A percentile compares a stretch with the other conserved stretches of the same genome.
These are phyloP conservation scores for Biscutella auriculata DNA, from an alignment of 441 rosid species.

Conservation along the genomic window DNA sequence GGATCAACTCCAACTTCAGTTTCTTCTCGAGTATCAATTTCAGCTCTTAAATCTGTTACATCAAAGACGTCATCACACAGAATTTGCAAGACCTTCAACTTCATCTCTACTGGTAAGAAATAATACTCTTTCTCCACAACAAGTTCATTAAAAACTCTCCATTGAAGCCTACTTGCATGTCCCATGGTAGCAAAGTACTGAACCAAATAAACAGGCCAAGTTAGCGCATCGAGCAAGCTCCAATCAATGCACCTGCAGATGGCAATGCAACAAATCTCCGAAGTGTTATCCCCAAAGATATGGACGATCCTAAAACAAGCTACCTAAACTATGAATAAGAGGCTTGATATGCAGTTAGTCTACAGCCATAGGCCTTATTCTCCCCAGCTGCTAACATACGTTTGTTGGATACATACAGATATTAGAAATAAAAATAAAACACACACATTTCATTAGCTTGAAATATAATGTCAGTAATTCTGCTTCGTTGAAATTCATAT, in stretches of 20 bases:
- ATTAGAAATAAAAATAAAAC: too few relatives aligned
- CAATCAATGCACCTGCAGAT: conserved; percentile 72
- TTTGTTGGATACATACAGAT: too few relatives aligned
- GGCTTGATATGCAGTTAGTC: neutral
- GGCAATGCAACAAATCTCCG: conserved; percentile 17
- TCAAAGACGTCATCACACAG: conserved; percentile 79
- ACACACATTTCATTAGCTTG: too few relatives aligned
- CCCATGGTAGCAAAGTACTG: conserved; percentile 72
- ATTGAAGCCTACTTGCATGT: conserved; percentile 42
- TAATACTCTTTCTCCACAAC: conserved; percentile 56
- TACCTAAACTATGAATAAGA: neutral
- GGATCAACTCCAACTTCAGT: conserved; percentile 72
- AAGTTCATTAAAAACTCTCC: conserved; percentile 51
- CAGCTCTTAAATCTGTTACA: conserved; percentile 54
- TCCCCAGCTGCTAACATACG: too few relatives aligned
- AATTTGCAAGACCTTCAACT: conserved; percentile 71
- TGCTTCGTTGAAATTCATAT: too few relatives aligned
- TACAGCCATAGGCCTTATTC: too few relatives aligned
- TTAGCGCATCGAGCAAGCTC: conserved; percentile 84
- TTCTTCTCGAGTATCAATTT: conserved; percentile 60
- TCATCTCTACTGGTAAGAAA: conserved; percentile 45
- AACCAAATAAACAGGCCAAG: conserved; percentile 80
- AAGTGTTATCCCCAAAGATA: conserved; percentile 9
- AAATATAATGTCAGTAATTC: too few relatives aligned
- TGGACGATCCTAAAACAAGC: conserved; percentile 7